phyloP scores from a whole-genome alignment of 495 filamentous ascomycete genomes.

The Margaritispora aquatica region DNA sequence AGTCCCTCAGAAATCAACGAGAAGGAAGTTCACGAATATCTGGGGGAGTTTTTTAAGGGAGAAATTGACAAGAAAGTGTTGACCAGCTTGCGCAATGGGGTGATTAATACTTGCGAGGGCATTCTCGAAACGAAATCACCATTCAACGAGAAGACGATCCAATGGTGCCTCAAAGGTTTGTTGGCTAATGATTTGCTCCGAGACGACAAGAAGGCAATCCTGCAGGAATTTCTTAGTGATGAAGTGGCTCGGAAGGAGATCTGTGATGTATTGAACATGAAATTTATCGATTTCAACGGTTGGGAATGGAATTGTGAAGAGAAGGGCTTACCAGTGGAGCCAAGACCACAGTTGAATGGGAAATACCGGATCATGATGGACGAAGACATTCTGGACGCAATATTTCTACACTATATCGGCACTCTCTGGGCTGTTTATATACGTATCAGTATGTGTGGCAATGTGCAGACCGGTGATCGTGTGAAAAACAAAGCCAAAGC shows the following conservation, averaged over 20 bases:
- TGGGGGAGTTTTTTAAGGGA: conserved; percentile 44
- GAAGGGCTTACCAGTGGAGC: conserved; percentile 49
- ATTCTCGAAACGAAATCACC: conserved; percentile 20
- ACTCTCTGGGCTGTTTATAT: conserved; percentile 48
- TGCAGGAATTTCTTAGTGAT: conserved; percentile 56
- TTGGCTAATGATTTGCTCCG: conserved; percentile 51
- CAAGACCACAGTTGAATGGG: conserved; percentile 59
- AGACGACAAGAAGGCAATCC: conserved; percentile 51
- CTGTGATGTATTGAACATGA: conserved; percentile 63
- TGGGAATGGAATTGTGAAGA: conserved; percentile 52
- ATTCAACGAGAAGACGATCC: conserved; percentile 26
- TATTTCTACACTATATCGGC: conserved; percentile 61
- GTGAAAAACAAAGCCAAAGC: conserved; percentile 22
- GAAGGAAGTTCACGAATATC: conserved; percentile 40
- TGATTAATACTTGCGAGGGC: background rate
- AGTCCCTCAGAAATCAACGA: conserved; percentile 39
- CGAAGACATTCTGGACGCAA: conserved; percentile 59
- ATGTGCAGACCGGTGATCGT: conserved; percentile 29
- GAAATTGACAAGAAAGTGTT: conserved; percentile 31
- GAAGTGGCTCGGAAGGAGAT: conserved; percentile 52
- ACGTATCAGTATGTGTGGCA: conserved; percentile 33
- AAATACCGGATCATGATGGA: conserved; percentile 65
- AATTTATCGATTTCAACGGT: conserved; percentile 48
- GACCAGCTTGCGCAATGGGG: conserved; percentile 17
- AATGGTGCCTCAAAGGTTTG: conserved; percentile 43